These are phyloP conservation scores for Podospora pseudoanserina DNA, from an alignment of 495 filamentous ascomycete species.

Conservation along the genomic window DNA sequence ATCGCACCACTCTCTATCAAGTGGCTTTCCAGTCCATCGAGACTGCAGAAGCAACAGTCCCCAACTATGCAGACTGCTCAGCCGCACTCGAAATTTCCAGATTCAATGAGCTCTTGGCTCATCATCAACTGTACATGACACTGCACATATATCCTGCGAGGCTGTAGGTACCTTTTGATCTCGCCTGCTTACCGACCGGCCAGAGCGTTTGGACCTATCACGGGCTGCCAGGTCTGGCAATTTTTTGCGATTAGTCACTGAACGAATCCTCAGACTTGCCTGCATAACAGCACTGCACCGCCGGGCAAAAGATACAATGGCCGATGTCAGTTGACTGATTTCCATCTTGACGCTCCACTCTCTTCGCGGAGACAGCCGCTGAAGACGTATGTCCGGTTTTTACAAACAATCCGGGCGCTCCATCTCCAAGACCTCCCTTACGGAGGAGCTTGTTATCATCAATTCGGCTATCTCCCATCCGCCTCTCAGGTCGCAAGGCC, in stretches of 20 bases:
- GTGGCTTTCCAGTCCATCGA: background rate
- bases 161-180: background rate
- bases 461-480: background rate
- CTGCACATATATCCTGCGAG: background rate
- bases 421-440: background rate
- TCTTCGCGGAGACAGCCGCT: background rate
- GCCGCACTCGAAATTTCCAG: background rate
- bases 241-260: background rate
- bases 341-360: background rate
- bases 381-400: background rate
- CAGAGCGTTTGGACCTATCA: background rate
- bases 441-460: background rate
- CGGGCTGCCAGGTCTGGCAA: background rate
- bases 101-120: background rate
- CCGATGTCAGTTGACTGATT: background rate
- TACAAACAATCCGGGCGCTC: background rate
- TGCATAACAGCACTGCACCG: background rate
- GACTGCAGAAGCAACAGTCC: background rate
- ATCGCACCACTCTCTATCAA: background rate
- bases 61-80: background rate
- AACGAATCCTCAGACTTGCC: background rate
- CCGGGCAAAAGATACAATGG: background rate
- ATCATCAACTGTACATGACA: background rate
- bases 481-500: too few relatives aligned
- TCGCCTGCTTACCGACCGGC: background rate